These are phyloP conservation scores for Mycena vulgaris DNA, from an alignment of 768 basidiomycete genomes.

Conservation along the genomic window DNA sequence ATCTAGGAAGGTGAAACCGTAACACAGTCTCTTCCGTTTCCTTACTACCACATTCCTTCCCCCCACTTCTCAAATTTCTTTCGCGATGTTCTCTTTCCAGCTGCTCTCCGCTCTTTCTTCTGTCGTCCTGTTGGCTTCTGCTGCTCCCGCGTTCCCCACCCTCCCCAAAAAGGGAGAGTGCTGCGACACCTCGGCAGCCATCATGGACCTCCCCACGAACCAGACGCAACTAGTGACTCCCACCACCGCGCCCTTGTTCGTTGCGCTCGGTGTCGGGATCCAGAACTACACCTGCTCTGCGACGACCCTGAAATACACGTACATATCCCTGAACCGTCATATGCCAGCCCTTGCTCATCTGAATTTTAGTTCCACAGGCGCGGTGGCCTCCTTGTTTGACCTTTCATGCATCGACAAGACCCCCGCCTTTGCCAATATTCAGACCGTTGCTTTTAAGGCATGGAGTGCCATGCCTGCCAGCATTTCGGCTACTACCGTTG, in stretches of 20 bases:
- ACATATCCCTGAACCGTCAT: constrained; percentile 25
- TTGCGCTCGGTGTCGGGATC: constrained; percentile 60
- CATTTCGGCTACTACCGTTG: constrained; percentile 31
- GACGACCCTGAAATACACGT: constrained; percentile 54
- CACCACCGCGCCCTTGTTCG: constrained; percentile 51
- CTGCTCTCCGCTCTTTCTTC: constrained; percentile 43
- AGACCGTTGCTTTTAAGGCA: constrained; percentile 33
- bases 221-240: constrained; percentile 55
- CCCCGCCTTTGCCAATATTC: constrained; percentile 40
- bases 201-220: constrained; percentile 43
- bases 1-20: no score
- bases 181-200: constrained; percentile 45
- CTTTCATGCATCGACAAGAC: constrained; percentile 54
- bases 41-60: constrained; percentile 31
- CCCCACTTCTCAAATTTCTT: not conserved
- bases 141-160: constrained; percentile 34
- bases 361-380: constrained; percentile 47
- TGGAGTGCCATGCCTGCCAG: constrained; percentile 39
- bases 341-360: not conserved
- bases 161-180: constrained; percentile 7
- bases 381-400: constrained; percentile 54
- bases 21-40: not conserved
- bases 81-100: constrained; percentile 43
- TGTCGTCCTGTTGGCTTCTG: constrained; percentile 38
- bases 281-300: constrained; percentile 61